Base-by-base conservation (phyloP, 202 grass and related monocot species). In the Panicum hallii region DNA sequence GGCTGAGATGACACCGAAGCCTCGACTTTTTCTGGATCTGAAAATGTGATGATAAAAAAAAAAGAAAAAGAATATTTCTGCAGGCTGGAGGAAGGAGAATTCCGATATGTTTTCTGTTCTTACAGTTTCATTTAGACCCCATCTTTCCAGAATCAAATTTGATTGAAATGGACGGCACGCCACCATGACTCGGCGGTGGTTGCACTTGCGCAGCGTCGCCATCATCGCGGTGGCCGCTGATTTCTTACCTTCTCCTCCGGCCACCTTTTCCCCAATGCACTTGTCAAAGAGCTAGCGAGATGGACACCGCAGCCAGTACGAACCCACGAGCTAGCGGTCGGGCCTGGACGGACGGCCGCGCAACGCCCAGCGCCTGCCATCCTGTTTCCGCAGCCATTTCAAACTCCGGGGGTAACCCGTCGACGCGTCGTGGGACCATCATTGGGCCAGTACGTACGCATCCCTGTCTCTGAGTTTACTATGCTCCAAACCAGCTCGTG, bases 161-260 rank as follows among this genome's bases (percentile, higher is more conserved):
- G 44, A 5, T 34, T 69, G 85, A 57, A 76, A 80, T 84, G 75
- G 63, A 84, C 85, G 47, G 81, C 81, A 80, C 68, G 67, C 74
- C 80, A 64, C 75, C 54, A 55, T 55, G 60, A 41, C 75, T 10
- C 19, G 12, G 11, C 46, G 69, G 68, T 44, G 9, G 58, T 56
- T 79, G 74, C 40, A 43, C 67, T 56, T 52, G 74, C 63, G 30
- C 57, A 58, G 49, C 55, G 30, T 58, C 58, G 9, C 55, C 83
- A 57, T 83, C 78, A 65, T 64, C 74, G 40, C 46, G 22, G 61
- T 22, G 46, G 78, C 36, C 17, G 63, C 70, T 41, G 72, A 71
- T 82, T 63, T 89, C 70, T 56, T 58, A 66, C 83, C 87, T 72
- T 85, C 42, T 47, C 26, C 11, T 44, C 22, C 9, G 16, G 38